phyloP scores from a whole-genome alignment of 371 early-diverging fungal genomes.

The Lichtheimia hyalospora region DNA sequence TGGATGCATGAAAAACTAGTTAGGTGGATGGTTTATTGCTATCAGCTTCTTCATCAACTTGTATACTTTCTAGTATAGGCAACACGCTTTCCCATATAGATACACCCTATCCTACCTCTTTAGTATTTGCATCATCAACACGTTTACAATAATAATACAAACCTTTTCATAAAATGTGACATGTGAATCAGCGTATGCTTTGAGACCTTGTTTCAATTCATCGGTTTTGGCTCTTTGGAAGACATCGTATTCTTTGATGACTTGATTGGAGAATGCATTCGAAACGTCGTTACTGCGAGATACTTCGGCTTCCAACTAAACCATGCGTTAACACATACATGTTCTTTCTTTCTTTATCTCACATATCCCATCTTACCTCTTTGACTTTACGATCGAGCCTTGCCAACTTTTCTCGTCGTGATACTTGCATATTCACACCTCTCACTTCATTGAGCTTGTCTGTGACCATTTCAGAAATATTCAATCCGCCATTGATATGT shows the following conservation, averaged over 20 bases:
- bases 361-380: slow-evolving; percentile 58
- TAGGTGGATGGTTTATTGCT: no score
- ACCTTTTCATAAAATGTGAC: slow-evolving; percentile 84
- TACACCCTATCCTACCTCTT: slow-evolving; percentile 22
- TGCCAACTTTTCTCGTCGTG: slow-evolving; percentile 73
- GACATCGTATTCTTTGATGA: slow-evolving; percentile 78
- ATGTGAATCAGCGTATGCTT: slow-evolving; percentile 76
- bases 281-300: slow-evolving; percentile 70
- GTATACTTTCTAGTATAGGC: slow-evolving; percentile 33
- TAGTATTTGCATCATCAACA: background rate
- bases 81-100: slow-evolving; percentile 47
- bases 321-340: background rate
- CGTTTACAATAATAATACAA: background rate
- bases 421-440: slow-evolving; percentile 81
- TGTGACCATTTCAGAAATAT: slow-evolving; percentile 78
- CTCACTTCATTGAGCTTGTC: slow-evolving; percentile 89
- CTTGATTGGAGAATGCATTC: slow-evolving; percentile 74
- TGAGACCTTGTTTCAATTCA: slow-evolving; percentile 77
- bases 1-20: no score
- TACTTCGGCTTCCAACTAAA: slow-evolving; percentile 75
- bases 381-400: slow-evolving; percentile 70
- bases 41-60: slow-evolving; percentile 13
- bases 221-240: slow-evolving; percentile 75
- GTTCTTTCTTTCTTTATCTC: background rate
- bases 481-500: slow-evolving; percentile 40